Evolutionary conservation across 73 alveolate species (phyloP), one percentile per base, ranked within the genome.

Genomic region (Paraurostyla sp.): DNA sequence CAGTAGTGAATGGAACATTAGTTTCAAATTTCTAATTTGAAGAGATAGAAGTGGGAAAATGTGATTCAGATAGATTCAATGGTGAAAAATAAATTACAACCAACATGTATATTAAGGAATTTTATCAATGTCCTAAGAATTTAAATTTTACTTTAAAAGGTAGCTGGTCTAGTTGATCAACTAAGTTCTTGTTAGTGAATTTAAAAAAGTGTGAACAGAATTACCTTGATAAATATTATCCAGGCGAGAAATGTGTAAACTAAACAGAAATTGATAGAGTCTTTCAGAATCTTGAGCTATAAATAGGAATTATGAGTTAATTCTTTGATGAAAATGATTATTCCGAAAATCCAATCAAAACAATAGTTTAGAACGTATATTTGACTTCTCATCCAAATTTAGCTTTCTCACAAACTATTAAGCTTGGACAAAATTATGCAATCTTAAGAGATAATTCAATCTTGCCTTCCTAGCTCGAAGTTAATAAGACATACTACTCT

Each of bases 241-340:
- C 45, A 9, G 25, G 25, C 13, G 45, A 60, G 32, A 60, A 6
- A 27, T 60, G 78, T 60, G 78, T 50, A 27, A 27, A 18, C 9
- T 30, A 60, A 32, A 27, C 45, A 9, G 78, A 60, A 60, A 60
- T 60, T 27, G 78, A 60, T 60, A 30, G 16, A 7, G 49, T 60
- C 4, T 60, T 60, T 9, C 40, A 60, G 32, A 30, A 30, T 33
- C 7, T 60, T 9, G 50, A 60, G 32, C 22, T 60, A 32, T 60
- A 13, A 29, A 50, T 30, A 6, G 51, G 51, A 13, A 6, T 30
- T 27, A 33, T 33, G 9, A 60, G 32, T 27, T 60, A 60, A 27
- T 60, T 9, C 32, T 60, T 60, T 30, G 78, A 60, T 60, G 78
- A 60, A 7, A 29, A 29, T 60, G 78, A 60, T 60, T 29, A 30